Percentiles rank a stretch among this genome's conserved stretches.
Conservation (phyloP, 1,139 yeast genomes). For the Nakaseomyces delphensis region DNA sequence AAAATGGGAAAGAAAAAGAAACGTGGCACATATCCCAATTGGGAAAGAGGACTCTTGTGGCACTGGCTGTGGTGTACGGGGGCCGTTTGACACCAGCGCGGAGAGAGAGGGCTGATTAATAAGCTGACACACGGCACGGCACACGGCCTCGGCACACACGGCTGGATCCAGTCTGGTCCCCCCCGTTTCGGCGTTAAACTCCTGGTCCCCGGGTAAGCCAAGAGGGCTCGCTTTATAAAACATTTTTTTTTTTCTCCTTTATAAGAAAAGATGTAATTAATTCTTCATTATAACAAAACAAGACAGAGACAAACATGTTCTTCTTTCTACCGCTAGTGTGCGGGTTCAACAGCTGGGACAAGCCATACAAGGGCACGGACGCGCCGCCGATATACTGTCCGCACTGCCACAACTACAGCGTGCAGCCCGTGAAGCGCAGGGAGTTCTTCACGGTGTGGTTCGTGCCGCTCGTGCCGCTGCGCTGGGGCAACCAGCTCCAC, state of each 20-base stretch:
- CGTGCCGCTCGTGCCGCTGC: constrained; percentile 40
- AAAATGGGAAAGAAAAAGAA: background rate
- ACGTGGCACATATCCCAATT: background rate
- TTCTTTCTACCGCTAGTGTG: constrained; percentile 6
- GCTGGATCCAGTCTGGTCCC: no score
- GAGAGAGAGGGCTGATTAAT: no score
- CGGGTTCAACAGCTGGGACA: constrained; percentile 7
- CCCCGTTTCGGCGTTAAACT: no score
- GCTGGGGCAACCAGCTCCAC: constrained; percentile 39
- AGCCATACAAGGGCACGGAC: constrained; percentile 15
- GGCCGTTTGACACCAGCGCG: no score
- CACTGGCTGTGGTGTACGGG: no score
- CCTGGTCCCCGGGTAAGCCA: no score
- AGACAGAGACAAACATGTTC: background rate
- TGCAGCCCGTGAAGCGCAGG: constrained; percentile 36
- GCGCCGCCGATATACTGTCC: constrained; percentile 32
- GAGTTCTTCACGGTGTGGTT: constrained; percentile 42
- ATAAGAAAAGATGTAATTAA: no score
- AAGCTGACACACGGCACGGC: no score
- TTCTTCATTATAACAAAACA: background rate
- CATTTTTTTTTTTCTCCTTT: no score
- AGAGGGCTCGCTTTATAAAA: background rate
- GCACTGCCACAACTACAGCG: constrained; percentile 37
- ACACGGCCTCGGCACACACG: no score
- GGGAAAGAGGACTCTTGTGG: no score